Conservation (phyloP, 1,284 basidiomycete species). For the Tilletia walkeri region DNA sequence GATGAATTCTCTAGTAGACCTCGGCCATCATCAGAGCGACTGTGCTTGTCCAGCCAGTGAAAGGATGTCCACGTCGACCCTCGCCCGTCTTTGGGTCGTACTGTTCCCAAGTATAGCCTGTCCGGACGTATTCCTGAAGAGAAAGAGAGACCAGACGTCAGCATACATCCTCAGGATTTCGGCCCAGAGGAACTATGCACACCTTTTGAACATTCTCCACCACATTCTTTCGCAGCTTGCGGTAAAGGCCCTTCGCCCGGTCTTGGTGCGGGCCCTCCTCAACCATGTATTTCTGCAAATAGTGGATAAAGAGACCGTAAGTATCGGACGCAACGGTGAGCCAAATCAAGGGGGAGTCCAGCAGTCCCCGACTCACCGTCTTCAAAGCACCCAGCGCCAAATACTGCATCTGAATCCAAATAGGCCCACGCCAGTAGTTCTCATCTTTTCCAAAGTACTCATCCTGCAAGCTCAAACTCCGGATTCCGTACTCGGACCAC, state of each 20-base stretch:
- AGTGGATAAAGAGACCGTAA: not conserved
- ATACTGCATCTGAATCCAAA: conserved; percentile 97
- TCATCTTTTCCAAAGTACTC: conserved; percentile 85
- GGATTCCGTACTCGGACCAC: conserved; percentile 85
- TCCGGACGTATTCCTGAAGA: conserved; percentile 79
- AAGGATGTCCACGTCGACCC: conserved; percentile 69
- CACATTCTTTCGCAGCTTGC: conserved; percentile 74
- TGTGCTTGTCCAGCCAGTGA: conserved; percentile 50
- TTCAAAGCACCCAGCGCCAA: conserved; percentile 74
- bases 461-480: conserved; percentile 78
- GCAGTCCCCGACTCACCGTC: conserved; percentile 61
- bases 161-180: not conserved
- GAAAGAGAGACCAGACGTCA: not conserved
- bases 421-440: conserved; percentile 93
- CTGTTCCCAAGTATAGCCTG: conserved; percentile 94
- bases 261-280: conserved; percentile 76
- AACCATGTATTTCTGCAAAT: conserved; percentile 70
- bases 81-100: conserved; percentile 80
- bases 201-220: conserved; percentile 83
- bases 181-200: conserved; percentile 26
- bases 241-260: conserved; percentile 74
- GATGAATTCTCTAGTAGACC: conserved; percentile 27
- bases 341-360: no score
- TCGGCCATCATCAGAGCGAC: conserved; percentile 54
- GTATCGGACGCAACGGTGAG: not conserved